These are phyloP conservation scores for Nannizziopsis barbatae DNA, from an alignment of 2,329 filamentous ascomycete genomes.

Conservation along the genomic window DNA sequence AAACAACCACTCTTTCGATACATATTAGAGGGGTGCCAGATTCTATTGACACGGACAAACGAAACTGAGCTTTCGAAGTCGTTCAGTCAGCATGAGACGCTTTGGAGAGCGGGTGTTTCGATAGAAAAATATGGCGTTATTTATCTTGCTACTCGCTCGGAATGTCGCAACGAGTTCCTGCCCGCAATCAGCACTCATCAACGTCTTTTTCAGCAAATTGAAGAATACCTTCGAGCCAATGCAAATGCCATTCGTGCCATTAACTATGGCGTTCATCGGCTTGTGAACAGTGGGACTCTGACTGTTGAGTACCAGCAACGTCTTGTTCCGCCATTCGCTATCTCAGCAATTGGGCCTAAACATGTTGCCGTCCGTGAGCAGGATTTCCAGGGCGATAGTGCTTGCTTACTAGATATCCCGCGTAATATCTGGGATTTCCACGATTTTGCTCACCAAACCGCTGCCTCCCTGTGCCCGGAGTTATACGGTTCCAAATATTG, in stretches of 20 bases:
- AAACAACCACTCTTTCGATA: conserved; percentile 6
- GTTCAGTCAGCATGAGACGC: not conserved
- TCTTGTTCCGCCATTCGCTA: conserved; percentile 3
- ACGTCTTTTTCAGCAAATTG: conserved; percentile 2
- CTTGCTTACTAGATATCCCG: not conserved
- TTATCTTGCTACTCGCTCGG: conserved; percentile 8
- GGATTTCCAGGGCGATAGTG: conserved; percentile 7
- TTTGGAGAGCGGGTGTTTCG: conserved; percentile 6
- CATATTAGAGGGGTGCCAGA: conserved; percentile 6
- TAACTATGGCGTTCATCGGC: conserved; percentile 7
- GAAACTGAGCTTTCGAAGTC: not conserved
- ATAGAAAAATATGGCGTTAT: conserved; percentile 7
- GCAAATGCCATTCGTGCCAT: conserved; percentile 5
- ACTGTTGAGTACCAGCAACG: conserved; percentile 2
- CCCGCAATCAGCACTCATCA: not conserved
- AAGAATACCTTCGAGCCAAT: not conserved
- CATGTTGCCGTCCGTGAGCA: not conserved
- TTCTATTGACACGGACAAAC: not conserved
- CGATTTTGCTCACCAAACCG: conserved; percentile 9
- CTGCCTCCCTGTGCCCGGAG: conserved; percentile 2
- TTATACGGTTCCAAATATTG: conserved; percentile 9
- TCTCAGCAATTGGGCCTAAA: conserved; percentile 1
- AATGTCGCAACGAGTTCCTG: conserved; percentile 4
- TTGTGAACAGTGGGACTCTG: conserved; percentile 4
- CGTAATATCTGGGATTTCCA: conserved; percentile 5